Base-by-base conservation (phyloP, 164 flowering plant genomes). In the Tetrastigma voinierianum region DNA sequence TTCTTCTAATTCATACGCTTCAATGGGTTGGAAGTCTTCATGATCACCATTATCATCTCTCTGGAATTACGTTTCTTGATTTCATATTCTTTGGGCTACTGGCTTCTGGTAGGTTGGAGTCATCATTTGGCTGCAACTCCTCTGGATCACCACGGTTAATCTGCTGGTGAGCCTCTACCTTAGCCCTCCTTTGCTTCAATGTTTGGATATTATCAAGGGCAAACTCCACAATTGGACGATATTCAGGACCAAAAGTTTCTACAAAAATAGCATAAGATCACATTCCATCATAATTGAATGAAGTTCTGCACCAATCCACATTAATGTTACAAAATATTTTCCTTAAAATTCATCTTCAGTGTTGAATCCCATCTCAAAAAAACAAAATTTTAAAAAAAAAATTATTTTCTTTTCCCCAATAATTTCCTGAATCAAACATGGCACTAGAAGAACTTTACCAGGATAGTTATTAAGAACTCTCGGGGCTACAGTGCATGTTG, bases 401-500 rank as follows among this genome's bases (percentile, higher is more conserved):
- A n/a, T n/a, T 4, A 4, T 25, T 25, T 25, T 25, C 40, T 25
- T 25, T 25, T n/a, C n/a, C n/a, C n/a, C 6, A 25, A 25, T 25
- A 25, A n/a, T 25, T 25, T 25, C 0, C 6, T 4, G n/a, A 7
- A 25, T 4, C 40, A 1, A 43, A 46, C 12, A 40, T 4, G 32
- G 18, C 58, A 46, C 44, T 44, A 44, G n/a, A n/a, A n/a, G n/a
- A 43, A 19, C 43, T 52, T 67, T 87, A 90, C 99, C 97, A 56
- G 98, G 99, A 81, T 95, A 92, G 54, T 95, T 95, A 60, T 95
- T 95, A 59, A 95, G 91, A 70, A 91, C n/a, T n/a, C 97, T 81
- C 99, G 92, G 79, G 61, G 99, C 99, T n/a, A 93, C 99, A 95
- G 88, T 11, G 99, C 97, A 78, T 95, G 99, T 67, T 95, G 86